Evolutionary conservation across 768 basidiomycete species (phyloP).

Genomic region (Strobilomyces echinocephalus): DNA sequence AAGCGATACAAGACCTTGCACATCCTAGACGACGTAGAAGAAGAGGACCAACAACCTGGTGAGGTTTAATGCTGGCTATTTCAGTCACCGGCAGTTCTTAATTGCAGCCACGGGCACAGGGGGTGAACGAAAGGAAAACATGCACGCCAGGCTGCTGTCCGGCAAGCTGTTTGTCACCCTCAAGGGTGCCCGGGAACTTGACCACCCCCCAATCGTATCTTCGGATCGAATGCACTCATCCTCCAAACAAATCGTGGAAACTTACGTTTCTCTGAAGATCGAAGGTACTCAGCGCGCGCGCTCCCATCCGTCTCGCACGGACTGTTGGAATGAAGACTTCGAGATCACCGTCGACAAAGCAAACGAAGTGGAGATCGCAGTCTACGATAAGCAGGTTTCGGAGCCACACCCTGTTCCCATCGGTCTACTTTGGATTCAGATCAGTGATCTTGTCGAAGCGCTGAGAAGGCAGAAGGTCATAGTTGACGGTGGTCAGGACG

Average conservation of each 20-base stretch:
- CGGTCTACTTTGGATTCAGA: constrained; percentile 90
- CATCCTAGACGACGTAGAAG: constrained; percentile 83
- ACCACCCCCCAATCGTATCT: constrained; percentile 77
- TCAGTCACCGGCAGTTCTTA: constrained; percentile 24
- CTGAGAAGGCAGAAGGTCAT: constrained; percentile 88
- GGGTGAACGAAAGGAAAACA: constrained; percentile 86
- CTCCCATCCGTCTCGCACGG: constrained; percentile 89
- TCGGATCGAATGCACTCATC: constrained; percentile 65
- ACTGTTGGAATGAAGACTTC: constrained; percentile 97
- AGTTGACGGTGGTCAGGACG: constrained; percentile 78
- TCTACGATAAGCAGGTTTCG: constrained; percentile 87
- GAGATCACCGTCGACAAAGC: constrained; percentile 97
- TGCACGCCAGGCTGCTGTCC: constrained; percentile 89
- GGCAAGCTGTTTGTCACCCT: constrained; percentile 88
- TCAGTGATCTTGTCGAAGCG: constrained; percentile 94
- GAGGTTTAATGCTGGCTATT: constrained; percentile 15
- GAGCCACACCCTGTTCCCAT: constrained; percentile 83
- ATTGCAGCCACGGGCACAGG: constrained; percentile 46
- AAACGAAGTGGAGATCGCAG: constrained; percentile 94
- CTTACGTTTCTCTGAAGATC: constrained; percentile 89
- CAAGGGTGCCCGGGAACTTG: constrained; percentile 88
- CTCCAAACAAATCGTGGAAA: constrained; percentile 74
- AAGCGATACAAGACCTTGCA: constrained; percentile 96
- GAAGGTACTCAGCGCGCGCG: constrained; percentile 92
- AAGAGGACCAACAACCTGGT: constrained; percentile 74